These are phyloP conservation scores for Fusarium miscanthi DNA, from an alignment of 2,329 filamentous ascomycete genomes.

Conservation along the genomic window DNA sequence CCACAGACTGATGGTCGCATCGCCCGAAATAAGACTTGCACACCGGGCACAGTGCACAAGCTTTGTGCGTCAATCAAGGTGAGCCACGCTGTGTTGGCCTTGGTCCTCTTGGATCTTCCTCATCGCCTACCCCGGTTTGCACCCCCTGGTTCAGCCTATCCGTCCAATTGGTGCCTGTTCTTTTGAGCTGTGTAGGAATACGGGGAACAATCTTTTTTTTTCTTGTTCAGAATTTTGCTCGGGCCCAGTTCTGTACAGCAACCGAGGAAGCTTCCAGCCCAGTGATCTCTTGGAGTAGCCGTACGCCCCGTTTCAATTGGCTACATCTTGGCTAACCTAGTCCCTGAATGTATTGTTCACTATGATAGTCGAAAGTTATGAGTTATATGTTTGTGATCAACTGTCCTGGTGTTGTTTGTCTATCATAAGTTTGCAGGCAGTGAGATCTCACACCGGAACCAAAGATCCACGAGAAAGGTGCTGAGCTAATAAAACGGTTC, in stretches of 20 bases:
- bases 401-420: constrained; percentile 23
- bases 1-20: constrained; percentile 20
- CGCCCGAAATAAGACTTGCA: constrained; percentile 33
- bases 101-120: constrained; percentile 37
- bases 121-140: constrained; percentile 36
- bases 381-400: constrained; percentile 21
- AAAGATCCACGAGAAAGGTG: constrained; percentile 37
- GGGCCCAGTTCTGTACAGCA: constrained; percentile 5
- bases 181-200: constrained; percentile 10
- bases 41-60: constrained; percentile 21
- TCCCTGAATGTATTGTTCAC: constrained; percentile 16
- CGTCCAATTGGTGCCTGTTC: constrained; percentile 37
- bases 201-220: constrained; percentile 22
- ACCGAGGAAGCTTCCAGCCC: constrained; percentile 16
- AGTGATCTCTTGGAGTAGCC: constrained; percentile 11
- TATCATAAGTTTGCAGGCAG: constrained; percentile 21
- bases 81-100: constrained; percentile 34
- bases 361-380: constrained; percentile 10
- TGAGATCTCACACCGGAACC: constrained; percentile 32
- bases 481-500: constrained; percentile 42
- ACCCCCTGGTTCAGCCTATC: constrained; percentile 30
- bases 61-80: constrained; percentile 14
- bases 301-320: neutral
- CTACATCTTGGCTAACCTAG: neutral
- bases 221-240: constrained; percentile 5